These are phyloP conservation scores for Pleurotus citrinopileatus DNA, from an alignment of 768 basidiomycete species.

Conservation along the genomic window DNA sequence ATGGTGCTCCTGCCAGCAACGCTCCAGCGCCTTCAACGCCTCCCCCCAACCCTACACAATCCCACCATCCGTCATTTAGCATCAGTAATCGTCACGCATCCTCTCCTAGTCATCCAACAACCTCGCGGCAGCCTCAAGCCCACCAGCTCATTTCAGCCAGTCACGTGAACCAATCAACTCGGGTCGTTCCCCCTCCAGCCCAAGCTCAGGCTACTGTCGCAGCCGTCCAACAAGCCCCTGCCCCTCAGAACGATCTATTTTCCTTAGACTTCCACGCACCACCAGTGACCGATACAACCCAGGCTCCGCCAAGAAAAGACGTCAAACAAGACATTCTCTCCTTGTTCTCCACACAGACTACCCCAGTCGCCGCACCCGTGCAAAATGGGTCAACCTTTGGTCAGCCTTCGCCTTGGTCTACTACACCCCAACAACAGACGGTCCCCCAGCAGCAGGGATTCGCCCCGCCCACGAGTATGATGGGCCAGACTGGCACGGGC, in stretches of 20 bases:
- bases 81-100: conserved; percentile 1
- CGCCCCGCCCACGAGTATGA: conserved; percentile 44
- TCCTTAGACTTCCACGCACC: conserved; percentile 83
- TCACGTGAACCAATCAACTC: conserved; percentile 13
- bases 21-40: conserved; percentile 23
- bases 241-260: conserved; percentile 64
- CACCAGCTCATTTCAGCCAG: conserved; percentile 54
- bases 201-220: conserved; percentile 23
- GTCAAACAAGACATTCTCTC: conserved; percentile 85
- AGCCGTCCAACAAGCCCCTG: conserved; percentile 23
- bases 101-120: conserved; percentile 4
- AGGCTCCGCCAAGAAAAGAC: conserved; percentile 54
- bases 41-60: conserved; percentile 23
- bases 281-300: conserved; percentile 22
- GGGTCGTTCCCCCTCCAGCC: conserved; percentile 14
- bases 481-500: conserved; percentile 50
- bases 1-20: conserved; percentile 22
- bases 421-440: conserved; percentile 23
- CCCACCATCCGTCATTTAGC: conserved; percentile 12
- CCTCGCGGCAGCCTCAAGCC: conserved; percentile 45
- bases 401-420: conserved; percentile 27
- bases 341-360: conserved; percentile 57
- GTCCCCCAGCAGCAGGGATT: conserved; percentile 17
- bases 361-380: conserved; percentile 30
- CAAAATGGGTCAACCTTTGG: conserved; percentile 29